These are phyloP conservation scores for Phytophthora pseudosyringae DNA, from an alignment of 352 stramenopile species.

Conservation along the genomic window DNA sequence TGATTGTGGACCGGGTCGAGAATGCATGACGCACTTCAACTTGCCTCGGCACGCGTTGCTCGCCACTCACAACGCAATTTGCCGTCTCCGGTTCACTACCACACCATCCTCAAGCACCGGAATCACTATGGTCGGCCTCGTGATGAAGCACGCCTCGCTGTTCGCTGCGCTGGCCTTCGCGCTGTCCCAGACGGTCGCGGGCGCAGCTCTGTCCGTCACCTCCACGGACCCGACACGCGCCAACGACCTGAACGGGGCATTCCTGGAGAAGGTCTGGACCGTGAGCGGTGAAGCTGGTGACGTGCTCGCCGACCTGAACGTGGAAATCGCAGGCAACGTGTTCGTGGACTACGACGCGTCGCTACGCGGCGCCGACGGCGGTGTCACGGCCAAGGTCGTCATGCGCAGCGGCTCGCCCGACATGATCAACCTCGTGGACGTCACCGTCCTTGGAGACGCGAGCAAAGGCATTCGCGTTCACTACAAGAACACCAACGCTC, in stretches of 20 bases:
- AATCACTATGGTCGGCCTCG: neutral
- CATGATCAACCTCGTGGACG: conserved; percentile 43
- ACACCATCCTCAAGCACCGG: neutral
- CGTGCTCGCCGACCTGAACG: conserved; percentile 29
- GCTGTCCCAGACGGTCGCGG: neutral
- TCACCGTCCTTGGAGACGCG: conserved; percentile 30
- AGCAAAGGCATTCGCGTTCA: conserved; percentile 39
- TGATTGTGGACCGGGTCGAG: conserved; percentile 7
- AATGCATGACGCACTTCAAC: conserved; percentile 33
- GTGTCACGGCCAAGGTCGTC: conserved; percentile 34
- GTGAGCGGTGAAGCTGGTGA: conserved; percentile 17
- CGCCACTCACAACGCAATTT: conserved; percentile 32
- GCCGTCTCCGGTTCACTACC: conserved; percentile 4
- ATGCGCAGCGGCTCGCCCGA: conserved; percentile 34
- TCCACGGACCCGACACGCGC: conserved; percentile 13
- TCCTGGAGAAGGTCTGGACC: conserved; percentile 44
- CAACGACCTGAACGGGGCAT: conserved; percentile 15
- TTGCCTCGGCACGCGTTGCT: conserved; percentile 6
- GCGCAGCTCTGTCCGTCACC: conserved; percentile 19
- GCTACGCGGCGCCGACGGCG: conserved; percentile 11
- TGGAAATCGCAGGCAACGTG: conserved; percentile 42
- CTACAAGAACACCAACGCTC: conserved; percentile 51
- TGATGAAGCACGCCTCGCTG: conserved; percentile 19
- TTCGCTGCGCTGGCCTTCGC: conserved; percentile 9
- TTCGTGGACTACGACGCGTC: conserved; percentile 51